Evolutionary conservation across 192 early-diverging fungal genomes (phyloP), one percentile per base, ranked within the genome.

Genomic region (Gorgonomyces haynaldii): DNA sequence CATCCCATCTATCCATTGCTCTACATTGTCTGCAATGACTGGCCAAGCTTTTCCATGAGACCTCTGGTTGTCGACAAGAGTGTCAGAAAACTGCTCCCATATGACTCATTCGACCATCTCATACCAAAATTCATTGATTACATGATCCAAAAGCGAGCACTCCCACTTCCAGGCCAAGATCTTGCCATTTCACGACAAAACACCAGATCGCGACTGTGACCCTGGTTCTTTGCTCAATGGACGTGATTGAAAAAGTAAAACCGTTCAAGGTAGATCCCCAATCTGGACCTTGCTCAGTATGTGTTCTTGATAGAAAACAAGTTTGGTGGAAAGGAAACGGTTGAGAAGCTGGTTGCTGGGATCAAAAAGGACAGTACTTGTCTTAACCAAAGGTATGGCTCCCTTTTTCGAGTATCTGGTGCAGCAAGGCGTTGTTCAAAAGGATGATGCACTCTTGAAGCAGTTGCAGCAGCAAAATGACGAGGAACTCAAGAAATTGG

Each of bases 341-440:
- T n/a, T n/a, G n/a, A 60, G 24, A 70, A 72, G 57, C 69, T 96
- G 2, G 48, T 89, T 17, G 69, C 68, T 25, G 79, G 68, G 25
- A 82, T 96, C 59, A 81, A 83, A 50, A 74, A 85, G 32, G 81
- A 92, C 66, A 81, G 89, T 87, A 83, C 58, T 81, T 75, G 38
- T 41, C 47, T 49, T 37, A 25, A 24, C 10, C 39, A 31, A 16
- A 94, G 88, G 82, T 50, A 94, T 94, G 90, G 74, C 83, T 21
- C 90, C 90, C 7, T 94, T 79, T 59, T 89, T 85, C 51, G 50
- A 68, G 35, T 28, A 65, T 2, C 52, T 88, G 16, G 60, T 53
- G 12, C 78, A 82, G 28, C 80, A 88, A 57, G 65, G 84, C 25
- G 62, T 64, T 19, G 58, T 80, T 41, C 53, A 78, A 19, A 36